Conservation (phyloP, 495 filamentous ascomycete species). For the Xylaria venustula region DNA sequence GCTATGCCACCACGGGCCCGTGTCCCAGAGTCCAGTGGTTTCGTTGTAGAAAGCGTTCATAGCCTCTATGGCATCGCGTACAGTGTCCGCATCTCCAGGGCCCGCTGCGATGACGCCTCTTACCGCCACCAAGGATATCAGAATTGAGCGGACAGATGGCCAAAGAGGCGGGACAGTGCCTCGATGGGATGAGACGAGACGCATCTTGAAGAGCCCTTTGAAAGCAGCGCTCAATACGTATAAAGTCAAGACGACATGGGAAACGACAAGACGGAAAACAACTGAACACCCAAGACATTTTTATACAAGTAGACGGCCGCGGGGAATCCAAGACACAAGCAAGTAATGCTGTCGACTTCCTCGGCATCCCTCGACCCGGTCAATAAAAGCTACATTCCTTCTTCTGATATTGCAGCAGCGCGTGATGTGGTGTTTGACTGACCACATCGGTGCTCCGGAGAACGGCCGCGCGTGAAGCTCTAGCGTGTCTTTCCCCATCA, state of each 20-base stretch:
- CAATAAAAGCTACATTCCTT: neutral
- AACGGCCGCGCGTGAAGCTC: neutral
- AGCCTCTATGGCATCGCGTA: constrained; percentile 31
- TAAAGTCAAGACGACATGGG: too few relatives aligned
- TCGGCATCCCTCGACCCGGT: neutral
- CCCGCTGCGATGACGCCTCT: neutral
- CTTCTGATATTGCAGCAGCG: neutral
- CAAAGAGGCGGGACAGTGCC: neutral
- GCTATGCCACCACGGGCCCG: constrained; percentile 41
- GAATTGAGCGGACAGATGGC: neutral
- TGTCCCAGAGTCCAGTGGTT: constrained; percentile 36
- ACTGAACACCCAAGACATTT: neutral
- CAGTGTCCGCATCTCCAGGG: constrained; percentile 10
- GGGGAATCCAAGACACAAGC: neutral
- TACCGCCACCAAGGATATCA: neutral
- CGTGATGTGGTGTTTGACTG: neutral
- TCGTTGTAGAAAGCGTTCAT: constrained; percentile 40
- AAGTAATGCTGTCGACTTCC: neutral
- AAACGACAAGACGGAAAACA: neutral
- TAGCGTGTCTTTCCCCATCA: neutral
- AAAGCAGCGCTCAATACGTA: neutral
- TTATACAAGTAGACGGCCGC: neutral
- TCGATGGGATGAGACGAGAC: neutral
- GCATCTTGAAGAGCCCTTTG: neutral
- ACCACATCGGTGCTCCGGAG: neutral